Base-by-base conservation (phyloP, 202 grass and related monocot genomes). In the Hordeum pubiflorum region DNA sequence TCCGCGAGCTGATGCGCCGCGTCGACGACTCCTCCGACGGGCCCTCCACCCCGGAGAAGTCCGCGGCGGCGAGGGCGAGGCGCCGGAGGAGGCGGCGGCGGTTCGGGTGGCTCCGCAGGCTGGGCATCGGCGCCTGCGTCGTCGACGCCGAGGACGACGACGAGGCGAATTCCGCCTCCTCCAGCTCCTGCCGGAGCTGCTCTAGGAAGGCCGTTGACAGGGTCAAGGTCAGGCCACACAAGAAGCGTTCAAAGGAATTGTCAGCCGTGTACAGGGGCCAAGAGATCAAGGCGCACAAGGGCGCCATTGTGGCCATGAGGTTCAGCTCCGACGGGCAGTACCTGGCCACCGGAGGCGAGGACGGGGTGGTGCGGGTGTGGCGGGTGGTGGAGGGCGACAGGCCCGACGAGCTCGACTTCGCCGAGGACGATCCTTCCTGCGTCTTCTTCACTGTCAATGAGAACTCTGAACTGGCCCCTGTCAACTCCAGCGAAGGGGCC, bases 321-420 rank as follows among this genome's bases (percentile, higher is more conserved):
- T 97, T 97, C 37, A 97, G 87, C 79, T 87, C 77, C 7, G 89
- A 97, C 64, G 94, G 91, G 0, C 87, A 84, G 50, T 92, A 87
- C 80, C 85, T 97, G 69, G 94, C 94, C 32, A 97, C 84, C 26
- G 94, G 94, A 24, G 94, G 94, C 21, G 87, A 94, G 83, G 94
- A 97, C 29, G 87, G 94, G 32, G 85, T 92, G 41, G 89, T 97
- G 24, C 79, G 89, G 0, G 83, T 97, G 38, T 97, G 94, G 94
- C 85, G 69, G 62, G 77, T 94, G 38, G 66, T 86, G 72, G 84
- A 93, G 58, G 91, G 84, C 1, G 39, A 79, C 72, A 75, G 44
- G 74, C 82, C 89, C 69, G 80, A 74, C 67, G 85, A 73, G 5
- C 76, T 58, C 39, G 77, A 82, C 73, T 83, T 91, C 55, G 88